A percentile compares a stretch with the other conserved stretches of the same genome.
phyloP scores from a whole-genome alignment of 768 basidiomycete species.

The Fistulinella prunicolor region DNA sequence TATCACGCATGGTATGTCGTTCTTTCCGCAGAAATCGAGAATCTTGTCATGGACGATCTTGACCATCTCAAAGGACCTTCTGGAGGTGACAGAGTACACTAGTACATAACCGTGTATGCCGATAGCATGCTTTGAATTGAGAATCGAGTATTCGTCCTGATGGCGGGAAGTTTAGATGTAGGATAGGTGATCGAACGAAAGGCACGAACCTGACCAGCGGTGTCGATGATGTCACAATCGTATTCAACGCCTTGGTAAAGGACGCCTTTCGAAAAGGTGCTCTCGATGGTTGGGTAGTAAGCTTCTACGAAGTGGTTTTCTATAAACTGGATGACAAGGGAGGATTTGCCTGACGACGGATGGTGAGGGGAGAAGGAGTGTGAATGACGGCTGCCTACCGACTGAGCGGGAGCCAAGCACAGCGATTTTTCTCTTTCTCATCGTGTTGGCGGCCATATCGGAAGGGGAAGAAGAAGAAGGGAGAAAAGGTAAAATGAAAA shows the following conservation, averaged over 20 bases:
- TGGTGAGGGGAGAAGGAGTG: constrained; percentile 12
- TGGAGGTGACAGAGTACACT: constrained; percentile 90
- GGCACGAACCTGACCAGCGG: constrained; percentile 84
- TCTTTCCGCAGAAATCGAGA: constrained; percentile 77
- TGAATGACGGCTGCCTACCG: constrained; percentile 47
- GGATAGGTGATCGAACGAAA: neutral
- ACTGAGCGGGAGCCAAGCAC: constrained; percentile 86
- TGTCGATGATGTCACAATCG: constrained; percentile 96
- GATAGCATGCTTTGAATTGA: constrained; percentile 91
- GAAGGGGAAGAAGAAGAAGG: constrained; percentile 1
- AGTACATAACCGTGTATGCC: constrained; percentile 97
- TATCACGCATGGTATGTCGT: constrained; percentile 87
- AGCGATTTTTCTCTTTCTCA: constrained; percentile 87
- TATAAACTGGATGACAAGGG: constrained; percentile 89
- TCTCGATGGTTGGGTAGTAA: constrained; percentile 96
- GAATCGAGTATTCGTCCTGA: constrained; percentile 90
- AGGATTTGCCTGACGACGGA: constrained; percentile 79
- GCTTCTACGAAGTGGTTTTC: constrained; percentile 88
- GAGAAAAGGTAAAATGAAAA: constrained; percentile 5
- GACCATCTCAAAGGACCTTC: constrained; percentile 93
- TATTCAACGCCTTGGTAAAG: constrained; percentile 88
- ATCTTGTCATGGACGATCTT: constrained; percentile 93
- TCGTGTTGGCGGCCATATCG: constrained; percentile 34
- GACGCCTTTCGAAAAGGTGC: constrained; percentile 81
- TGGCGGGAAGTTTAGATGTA: constrained; percentile 3